Evolutionary conservation across 228 moss, liverwort and hornwort species (phyloP).

Genomic region (Sphagnum magellanicum): DNA sequence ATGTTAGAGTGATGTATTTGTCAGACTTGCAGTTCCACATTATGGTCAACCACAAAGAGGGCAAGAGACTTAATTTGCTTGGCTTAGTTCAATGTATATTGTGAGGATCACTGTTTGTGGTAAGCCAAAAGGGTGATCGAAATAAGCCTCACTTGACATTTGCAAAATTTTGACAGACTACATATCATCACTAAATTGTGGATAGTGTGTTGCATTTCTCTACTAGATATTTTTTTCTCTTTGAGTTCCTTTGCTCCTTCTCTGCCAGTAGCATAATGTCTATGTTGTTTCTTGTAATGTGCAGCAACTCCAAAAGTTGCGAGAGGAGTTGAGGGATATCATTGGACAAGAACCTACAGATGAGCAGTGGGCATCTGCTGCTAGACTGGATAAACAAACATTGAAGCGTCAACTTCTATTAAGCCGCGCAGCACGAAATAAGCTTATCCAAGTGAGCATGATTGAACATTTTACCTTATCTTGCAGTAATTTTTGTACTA

Average conservation of each 20-base stretch:
- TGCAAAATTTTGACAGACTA: not conserved
- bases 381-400: conserved; percentile 37
- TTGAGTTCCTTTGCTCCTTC: not conserved
- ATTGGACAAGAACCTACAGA: conserved; percentile 52
- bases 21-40: not conserved
- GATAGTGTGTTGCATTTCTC: not conserved
- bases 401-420: conserved; percentile 63
- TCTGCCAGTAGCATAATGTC: not conserved
- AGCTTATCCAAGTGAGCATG: conserved; percentile 67
- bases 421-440: conserved; percentile 70
- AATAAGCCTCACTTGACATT: not conserved
- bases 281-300: not conserved
- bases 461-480: not conserved
- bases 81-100: not conserved
- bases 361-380: conserved; percentile 73
- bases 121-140: too few species aligned
- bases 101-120: too few species aligned
- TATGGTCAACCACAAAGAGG: not conserved
- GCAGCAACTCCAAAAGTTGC: conserved; percentile 58
- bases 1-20: not conserved
- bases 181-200: not conserved
- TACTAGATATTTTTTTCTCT: too few species aligned
- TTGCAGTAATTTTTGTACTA: not conserved
- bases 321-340: conserved; percentile 21
- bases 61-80: not conserved